A percentile compares a stretch with the other conserved stretches of the same genome.
phyloP scores from a whole-genome alignment of 1,139 yeast genomes.

The Yamadazyma songkhlaensis region DNA sequence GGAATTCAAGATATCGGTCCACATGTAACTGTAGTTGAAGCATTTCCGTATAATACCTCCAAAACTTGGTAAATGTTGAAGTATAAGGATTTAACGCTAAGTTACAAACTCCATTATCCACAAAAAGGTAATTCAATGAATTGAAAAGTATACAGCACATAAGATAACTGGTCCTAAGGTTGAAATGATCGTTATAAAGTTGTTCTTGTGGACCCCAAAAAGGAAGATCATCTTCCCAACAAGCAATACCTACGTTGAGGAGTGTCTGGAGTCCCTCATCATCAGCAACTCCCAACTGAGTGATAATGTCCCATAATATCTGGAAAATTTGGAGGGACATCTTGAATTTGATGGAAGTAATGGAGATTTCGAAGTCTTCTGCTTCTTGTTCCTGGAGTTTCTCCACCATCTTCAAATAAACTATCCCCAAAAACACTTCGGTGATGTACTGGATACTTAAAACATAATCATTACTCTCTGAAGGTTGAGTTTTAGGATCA shows the following conservation, averaged over 20 bases:
- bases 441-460: slow-evolving; percentile 56
- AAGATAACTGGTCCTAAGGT: slow-evolving; percentile 30
- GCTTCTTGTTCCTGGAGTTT: neutral
- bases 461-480: slow-evolving; percentile 50
- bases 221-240: slow-evolving; percentile 40
- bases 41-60: slow-evolving; percentile 64
- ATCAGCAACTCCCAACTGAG: neutral
- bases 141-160: slow-evolving; percentile 46
- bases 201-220: slow-evolving; percentile 54
- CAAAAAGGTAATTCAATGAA: slow-evolving; percentile 51
- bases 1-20: slow-evolving; percentile 57
- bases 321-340: slow-evolving; percentile 9
- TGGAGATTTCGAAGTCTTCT: neutral
- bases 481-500: slow-evolving; percentile 70
- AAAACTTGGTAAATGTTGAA: slow-evolving; percentile 50
- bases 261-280: neutral
- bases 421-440: slow-evolving; percentile 44
- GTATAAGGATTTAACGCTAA: slow-evolving; percentile 59
- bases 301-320: slow-evolving; percentile 7
- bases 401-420: slow-evolving; percentile 2
- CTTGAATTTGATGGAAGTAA: slow-evolving; percentile 8
- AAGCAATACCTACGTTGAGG: neutral
- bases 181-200: slow-evolving; percentile 24
- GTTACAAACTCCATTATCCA: slow-evolving; percentile 30
- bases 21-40: slow-evolving; percentile 58